Evolutionary conservation across 2,329 filamentous ascomycete species (phyloP), one percentile per base, ranked within the genome.

Genomic region (Emericellopsis cladophorae): DNA sequence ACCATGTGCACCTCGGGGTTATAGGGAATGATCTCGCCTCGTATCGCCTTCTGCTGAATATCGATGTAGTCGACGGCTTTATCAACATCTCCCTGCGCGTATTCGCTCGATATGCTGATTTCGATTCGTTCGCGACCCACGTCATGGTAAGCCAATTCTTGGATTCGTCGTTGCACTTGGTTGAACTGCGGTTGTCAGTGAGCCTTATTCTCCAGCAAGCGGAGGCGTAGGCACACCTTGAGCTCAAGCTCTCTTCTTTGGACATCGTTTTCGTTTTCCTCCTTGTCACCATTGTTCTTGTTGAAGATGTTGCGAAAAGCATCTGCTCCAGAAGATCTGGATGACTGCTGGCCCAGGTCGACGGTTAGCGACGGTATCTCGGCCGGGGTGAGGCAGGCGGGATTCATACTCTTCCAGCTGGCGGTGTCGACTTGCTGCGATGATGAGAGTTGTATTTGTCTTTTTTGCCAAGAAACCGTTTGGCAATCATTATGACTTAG

Each of bases 41-140:
- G 76, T 32, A 86, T 79, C 0, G 90, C 85, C 50, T 89, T 80
- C 52, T 90, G 80, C 47, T 93, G 77, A 21, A 95, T 67, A 34
- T 83, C 63, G 38, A 95, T 69, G 45, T 95, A 68, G 40, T 87
- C 78, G 50, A 84, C 77, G 4, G 89, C 83, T 52, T 79, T 81
- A 39, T 86, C 79, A 16, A 76, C 61, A 55, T 94, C 79, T 39
- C 83, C 79, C 22, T 76, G 69, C 26, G 81, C 76, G 53, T 79
- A 80, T 32, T 72, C 68, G 14, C 76, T 77, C 37, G 70, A 79
- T 64, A 66, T 73, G 58, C 65, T 67, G 47, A 68, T 66, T 44
- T 59, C 64, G 35, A 77, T 64, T 44, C 74, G 64, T 40, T 93
- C 84, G 36, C 72, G 64, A 44, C 60, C 60, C 15, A 75, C 59